Conservation (phyloP, 179 eudicot genomes). For the Pouteria campechiana region DNA sequence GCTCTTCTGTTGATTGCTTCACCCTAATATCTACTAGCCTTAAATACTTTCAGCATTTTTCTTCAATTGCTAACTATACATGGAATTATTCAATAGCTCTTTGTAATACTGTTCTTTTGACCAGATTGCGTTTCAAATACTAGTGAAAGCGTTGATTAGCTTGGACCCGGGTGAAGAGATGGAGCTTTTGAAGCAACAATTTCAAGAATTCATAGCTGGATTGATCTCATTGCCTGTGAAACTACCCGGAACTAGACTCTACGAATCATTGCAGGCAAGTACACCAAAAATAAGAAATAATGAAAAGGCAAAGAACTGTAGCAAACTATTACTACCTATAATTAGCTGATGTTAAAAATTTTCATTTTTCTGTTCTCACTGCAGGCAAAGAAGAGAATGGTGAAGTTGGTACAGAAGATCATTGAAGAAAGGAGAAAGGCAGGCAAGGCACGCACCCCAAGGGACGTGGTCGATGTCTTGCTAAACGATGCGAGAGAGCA, state of each 20-base stretch:
- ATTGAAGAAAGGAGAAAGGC: constrained; percentile 37
- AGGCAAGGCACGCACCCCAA: constrained; percentile 12
- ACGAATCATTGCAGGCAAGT: constrained; percentile 62
- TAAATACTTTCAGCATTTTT: no score
- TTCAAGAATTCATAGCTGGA: constrained; percentile 82
- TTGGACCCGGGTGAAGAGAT: constrained; percentile 71
- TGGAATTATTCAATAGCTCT: not conserved
- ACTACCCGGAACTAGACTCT: constrained; percentile 67
- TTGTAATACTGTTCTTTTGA: not conserved
- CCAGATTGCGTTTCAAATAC: constrained; percentile 79
- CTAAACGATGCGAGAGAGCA: constrained; percentile 50
- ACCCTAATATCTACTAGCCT: no score
- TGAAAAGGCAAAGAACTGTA: no score
- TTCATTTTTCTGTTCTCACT: no score
- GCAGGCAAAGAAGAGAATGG: constrained; percentile 87
- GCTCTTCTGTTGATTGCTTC: no score
- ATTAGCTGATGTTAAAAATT: no score
- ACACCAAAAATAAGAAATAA: no score
- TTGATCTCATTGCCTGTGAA: constrained; percentile 83
- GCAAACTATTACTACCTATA: no score
- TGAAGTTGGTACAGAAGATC: constrained; percentile 46
- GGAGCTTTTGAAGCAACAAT: constrained; percentile 52
- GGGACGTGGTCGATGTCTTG: constrained; percentile 69
- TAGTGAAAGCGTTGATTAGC: constrained; percentile 73
- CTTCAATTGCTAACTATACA: no score